phyloP scores from a whole-genome alignment of 768 basidiomycete species.

The Piloderma croceum region DNA sequence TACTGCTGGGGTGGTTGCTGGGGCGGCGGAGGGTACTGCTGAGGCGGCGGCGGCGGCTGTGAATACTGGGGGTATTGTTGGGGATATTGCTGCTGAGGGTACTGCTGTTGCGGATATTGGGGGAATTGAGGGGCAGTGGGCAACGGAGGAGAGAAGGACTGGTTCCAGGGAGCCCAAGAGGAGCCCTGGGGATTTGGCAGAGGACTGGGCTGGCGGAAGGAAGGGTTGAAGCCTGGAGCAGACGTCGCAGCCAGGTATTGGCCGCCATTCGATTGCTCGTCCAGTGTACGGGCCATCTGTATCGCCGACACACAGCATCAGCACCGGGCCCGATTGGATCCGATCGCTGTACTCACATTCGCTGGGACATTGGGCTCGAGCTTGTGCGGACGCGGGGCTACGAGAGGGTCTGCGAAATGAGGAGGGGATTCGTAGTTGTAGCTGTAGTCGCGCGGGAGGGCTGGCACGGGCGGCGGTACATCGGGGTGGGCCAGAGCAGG shows the following conservation, averaged over 20 bases:
- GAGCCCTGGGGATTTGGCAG: conserved; percentile 20
- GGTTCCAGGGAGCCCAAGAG: conserved; percentile 21
- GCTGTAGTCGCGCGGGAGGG: conserved; percentile 38
- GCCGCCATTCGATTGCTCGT: conserved; percentile 35
- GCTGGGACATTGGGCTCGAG: conserved; percentile 55
- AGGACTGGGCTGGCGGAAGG: conserved; percentile 17
- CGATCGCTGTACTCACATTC: conserved; percentile 43
- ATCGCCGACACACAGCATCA: conserved; percentile 18
- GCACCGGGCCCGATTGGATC: conserved; percentile 13
- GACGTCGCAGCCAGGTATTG: conserved; percentile 11
- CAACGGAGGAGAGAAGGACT: conserved; percentile 14
- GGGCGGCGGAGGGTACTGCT: conserved; percentile 16
- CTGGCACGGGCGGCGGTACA: conserved; percentile 44
- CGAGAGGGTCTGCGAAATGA: conserved; percentile 51
- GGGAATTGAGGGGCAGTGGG: conserved; percentile 20
- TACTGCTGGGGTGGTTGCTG: conserved; percentile 18
- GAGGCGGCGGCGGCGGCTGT: conserved; percentile 16
- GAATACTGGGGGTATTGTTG: conserved; percentile 14
- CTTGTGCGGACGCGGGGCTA: conserved; percentile 63
- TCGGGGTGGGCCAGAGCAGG: too few species aligned
- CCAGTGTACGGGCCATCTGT: conserved; percentile 62
- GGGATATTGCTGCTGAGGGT: conserved; percentile 18
- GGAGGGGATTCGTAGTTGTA: conserved; percentile 32
- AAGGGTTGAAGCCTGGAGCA: conserved; percentile 20
- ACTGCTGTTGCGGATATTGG: conserved; percentile 6